Base-by-base conservation (phyloP, 371 early-diverging fungal genomes). In the Apophysomyces trapeziformis region DNA sequence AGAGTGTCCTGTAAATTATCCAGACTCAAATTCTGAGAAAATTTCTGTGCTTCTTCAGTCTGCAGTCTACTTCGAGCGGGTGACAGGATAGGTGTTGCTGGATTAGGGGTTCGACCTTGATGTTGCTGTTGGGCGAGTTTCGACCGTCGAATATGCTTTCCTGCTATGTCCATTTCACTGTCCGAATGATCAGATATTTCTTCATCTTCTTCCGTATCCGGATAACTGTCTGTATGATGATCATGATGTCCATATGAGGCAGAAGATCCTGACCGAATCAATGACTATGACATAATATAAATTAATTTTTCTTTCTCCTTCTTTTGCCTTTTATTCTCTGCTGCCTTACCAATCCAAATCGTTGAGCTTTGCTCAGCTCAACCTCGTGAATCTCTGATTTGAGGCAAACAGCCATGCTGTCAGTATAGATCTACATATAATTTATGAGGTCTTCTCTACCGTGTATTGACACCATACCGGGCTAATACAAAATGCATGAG, bases 341-440 rank as follows among this genome's bases (percentile, higher is more conserved):
- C 36, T 60, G 32, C 2, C 41, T 60, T 69, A 60, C 70, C 41
- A 43, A 45, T 37, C 58, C 67, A 57, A 60, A 69, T 14, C 65
- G 68, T 65, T 35, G 66, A 0, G 63, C 65, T 16, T 58, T 58
- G 43, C 67, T 65, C 11, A 86, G 65, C 47, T 87, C 86, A 50
- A 88, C 73, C 61, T 88, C 88, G 54, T 81, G 84, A 45, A 88
- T 76, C 67, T 88, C 88, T 2, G 79, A 67, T 44, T 85, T 79
- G n/a, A 83, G 70, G 64, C 83, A 85, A 4, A 88, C 70, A 3
- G 84, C 86, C 9, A 86, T 76, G 0, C 75, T 75, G 38, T 80
- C 74, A 11, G 67, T 60, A 39, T 65, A 46, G 45, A 67, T 38
- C 79, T 79, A 50, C 35, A 56, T 3, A 60, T 3, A 38, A 65